Base-by-base conservation (phyloP, 495 filamentous ascomycete species). In the Rusavskia elegans region DNA sequence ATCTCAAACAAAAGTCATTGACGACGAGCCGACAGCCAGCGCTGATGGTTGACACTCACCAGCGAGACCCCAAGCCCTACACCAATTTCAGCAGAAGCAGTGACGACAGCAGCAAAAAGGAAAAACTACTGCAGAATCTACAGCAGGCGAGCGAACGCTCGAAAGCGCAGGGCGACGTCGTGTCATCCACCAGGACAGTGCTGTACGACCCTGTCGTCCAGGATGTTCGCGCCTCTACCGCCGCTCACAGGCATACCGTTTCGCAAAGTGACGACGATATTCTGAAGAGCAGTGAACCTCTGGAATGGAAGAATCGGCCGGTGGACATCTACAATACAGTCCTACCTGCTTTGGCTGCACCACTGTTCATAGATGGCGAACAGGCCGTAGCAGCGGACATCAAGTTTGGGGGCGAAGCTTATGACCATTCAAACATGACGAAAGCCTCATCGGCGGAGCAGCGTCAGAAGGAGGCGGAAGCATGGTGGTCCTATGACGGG, bases 301-400 rank as follows among this genome's bases (percentile, higher is more conserved):
- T 53, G 30, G 44, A 45, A 4, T 53, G 52, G 52, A 53, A 48
- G 23, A 44, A 53, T 20, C 52, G 52, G 13, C 52, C 52, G 21
- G 52, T 53, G 9, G 38, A 49, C 27, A 53, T 53, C 32, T 40
- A 53, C 27, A 53, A 41, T n/a, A 45, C 45, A 39, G 30, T 30
- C 29, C 16, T 35, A 25, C 36, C 49, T 16, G 38, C 38, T 35
- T 29, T 29, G 14, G n/a, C 36, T 1, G 38, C 35, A 13, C 17
- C 49, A 38, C 35, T 20, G 6, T 10, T 25, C 14, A 25, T 9
- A 39, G 49, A 16, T 11, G 16, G 17, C 21, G 38, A 51, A 16
- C 20, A 40, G 40, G 49, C 32, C n/a, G 11, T 20, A 11, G 23
- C 44, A 3, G 45, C 40, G 7, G 2, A 17, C 25, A 13, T 16